phyloP scores from a whole-genome alignment of 2,329 filamentous ascomycete genomes.

The Ophiosphaerella herpotricha region DNA sequence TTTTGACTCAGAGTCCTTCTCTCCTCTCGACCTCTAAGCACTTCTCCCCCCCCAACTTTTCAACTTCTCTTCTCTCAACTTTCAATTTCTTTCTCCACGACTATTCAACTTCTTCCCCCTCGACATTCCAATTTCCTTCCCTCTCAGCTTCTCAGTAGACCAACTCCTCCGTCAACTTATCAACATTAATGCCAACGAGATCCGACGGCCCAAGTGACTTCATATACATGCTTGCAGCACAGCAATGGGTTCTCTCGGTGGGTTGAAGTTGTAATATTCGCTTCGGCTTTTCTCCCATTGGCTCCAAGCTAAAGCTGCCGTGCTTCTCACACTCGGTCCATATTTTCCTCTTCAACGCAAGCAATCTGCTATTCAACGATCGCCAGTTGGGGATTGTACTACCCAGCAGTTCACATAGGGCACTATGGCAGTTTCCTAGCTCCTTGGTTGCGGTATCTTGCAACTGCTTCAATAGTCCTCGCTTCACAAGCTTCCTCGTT shows the following conservation, averaged over 20 bases:
- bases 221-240: neutral
- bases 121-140: no score
- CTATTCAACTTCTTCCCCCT: no score
- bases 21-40: no score
- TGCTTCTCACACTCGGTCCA: slow-evolving; percentile 1
- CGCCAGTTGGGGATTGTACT: slow-evolving; percentile 4
- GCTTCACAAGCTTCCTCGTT: slow-evolving; percentile 2
- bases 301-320: neutral
- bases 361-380: neutral
- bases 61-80: no score
- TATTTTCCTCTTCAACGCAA: slow-evolving; percentile 4
- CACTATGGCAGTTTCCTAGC: slow-evolving; percentile 1
- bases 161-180: no score
- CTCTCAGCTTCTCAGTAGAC: no score
- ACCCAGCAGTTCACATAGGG: neutral
- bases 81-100: no score
- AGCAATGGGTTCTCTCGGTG: neutral
- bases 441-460: neutral
- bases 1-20: no score
- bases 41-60: no score
- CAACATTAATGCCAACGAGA: no score
- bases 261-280: neutral
- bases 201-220: neutral
- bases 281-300: neutral
- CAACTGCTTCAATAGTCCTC: slow-evolving; percentile 2